Evolutionary conservation across 441 rosid genomes (phyloP), one percentile per base, ranked within the genome.

Genomic region (Populus hybrid): DNA sequence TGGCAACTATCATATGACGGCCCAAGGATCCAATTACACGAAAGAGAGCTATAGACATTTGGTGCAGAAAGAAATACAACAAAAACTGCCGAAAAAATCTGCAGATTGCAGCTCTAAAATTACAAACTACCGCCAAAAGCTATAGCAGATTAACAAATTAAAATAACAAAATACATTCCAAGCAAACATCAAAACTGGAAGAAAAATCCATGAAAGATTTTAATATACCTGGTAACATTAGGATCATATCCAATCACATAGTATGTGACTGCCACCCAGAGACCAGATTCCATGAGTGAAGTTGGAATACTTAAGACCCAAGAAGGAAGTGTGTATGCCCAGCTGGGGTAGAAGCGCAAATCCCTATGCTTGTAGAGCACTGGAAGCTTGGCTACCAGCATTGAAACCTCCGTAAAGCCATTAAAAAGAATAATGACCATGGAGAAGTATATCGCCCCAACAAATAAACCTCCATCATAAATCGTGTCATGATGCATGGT

Each of bases 21-120:
- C 98, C 99, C 86, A 95, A 84, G 18, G 99, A 95, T 78, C 99
- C 99, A 59, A 94, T 95, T 66, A 95, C 97, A 18, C 98, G 97
- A 81, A 95, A 94, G 72, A 93, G 97, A 81, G 89, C 85, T 70
- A 91, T 84, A 10, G 99, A 95, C 98, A 94, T 91, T 82, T 92
- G 99, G 83, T 95, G 99, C 86, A 95, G 91, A 82, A 79, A 85
- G 88, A 95, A 94, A 84, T 84, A 95, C 67, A 95, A 79, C 88
- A 95, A 78, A 81, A 91, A 86, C 83, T 93, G 99, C 84, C 86
- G 90, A 77, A 89, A 84, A 87, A 91, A 91, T 83, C 98, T 93
- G 95, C 87, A 88, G 77, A 80, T 77, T 69, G 73, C 36, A 84
- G 69, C 59, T 77, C 76, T 54, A 76, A 71, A 42, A 70, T 77